Evolutionary conservation across 345 rosid genomes (phyloP).

Genomic region (Ricinus communis): DNA sequence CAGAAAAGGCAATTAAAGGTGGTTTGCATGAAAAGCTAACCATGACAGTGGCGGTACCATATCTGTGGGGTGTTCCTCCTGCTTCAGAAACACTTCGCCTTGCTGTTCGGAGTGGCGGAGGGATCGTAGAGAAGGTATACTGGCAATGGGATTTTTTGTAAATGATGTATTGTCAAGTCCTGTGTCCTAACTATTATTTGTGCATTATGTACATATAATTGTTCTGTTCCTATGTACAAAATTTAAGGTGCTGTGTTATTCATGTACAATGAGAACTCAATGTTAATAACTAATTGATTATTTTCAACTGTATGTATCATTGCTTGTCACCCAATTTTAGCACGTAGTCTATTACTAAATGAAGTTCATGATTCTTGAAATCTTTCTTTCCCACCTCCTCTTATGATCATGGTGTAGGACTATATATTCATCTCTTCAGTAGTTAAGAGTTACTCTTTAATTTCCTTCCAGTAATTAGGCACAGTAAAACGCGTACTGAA

Average conservation of each 20-base stretch:
- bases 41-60: slow-evolving; percentile 90
- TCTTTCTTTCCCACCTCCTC: too few species aligned
- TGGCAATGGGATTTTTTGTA: slow-evolving; percentile 96
- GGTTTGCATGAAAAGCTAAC: slow-evolving; percentile 88
- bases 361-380: too few species aligned
- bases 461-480: too few species aligned
- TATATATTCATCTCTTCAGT: too few species aligned
- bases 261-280: neutral
- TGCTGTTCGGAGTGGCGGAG: slow-evolving; percentile 89
- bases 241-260: slow-evolving; percentile 9
- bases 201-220: slow-evolving; percentile 38
- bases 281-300: slow-evolving; percentile 16
- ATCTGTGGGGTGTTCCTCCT: slow-evolving; percentile 97
- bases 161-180: slow-evolving; percentile 17
- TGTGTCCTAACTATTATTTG: slow-evolving; percentile 16
- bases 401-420: too few species aligned
- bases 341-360: too few species aligned
- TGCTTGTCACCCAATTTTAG: neutral
- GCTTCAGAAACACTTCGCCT: slow-evolving; percentile 92
- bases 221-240: slow-evolving; percentile 35
- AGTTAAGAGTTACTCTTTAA: too few species aligned
- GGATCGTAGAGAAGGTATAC: slow-evolving; percentile 83
- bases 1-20: slow-evolving; percentile 74
- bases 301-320: neutral
- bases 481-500: too few species aligned